Conservation (phyloP, 176 grass and related monocot genomes). For the Urochloa ruziziensis region DNA sequence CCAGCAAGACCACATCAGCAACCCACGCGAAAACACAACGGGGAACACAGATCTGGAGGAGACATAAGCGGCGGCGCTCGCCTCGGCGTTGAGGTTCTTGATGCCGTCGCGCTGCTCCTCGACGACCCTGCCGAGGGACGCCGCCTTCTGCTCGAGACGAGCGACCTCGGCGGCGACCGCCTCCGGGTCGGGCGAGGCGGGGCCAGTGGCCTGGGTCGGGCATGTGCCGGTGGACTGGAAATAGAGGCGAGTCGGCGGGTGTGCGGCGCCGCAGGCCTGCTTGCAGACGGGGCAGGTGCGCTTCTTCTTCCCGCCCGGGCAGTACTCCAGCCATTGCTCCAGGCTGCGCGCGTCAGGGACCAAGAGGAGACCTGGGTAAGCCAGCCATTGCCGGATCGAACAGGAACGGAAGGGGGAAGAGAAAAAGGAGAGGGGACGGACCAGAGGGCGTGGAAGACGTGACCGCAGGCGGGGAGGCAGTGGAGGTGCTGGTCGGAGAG, state of each 20-base stretch:
- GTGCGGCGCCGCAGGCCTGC: slow-evolving; percentile 54
- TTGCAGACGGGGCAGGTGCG: slow-evolving; percentile 91
- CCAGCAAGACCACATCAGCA: slow-evolving; percentile 18
- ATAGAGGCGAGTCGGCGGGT: slow-evolving; percentile 75
- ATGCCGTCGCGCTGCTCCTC: slow-evolving; percentile 58
- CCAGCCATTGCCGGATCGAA: not conserved
- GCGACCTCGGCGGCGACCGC: slow-evolving; percentile 55
- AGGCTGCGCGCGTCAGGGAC: slow-evolving; percentile 36
- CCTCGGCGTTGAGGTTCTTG: slow-evolving; percentile 58
- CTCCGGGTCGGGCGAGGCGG: slow-evolving; percentile 38
- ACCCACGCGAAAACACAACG: not conserved
- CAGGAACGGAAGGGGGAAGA: not conserved
- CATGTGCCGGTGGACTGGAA: slow-evolving; percentile 76
- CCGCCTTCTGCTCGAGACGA: slow-evolving; percentile 62
- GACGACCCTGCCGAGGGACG: slow-evolving; percentile 32
- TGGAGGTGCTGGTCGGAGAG: slow-evolving; percentile 70
- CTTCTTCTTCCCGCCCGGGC: slow-evolving; percentile 74
- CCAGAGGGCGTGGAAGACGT: slow-evolving; percentile 98
- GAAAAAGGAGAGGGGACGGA: not conserved
- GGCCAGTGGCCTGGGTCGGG: slow-evolving; percentile 13
- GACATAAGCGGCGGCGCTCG: not conserved
- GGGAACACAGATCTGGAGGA: not conserved
- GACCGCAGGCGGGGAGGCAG: slow-evolving; percentile 85
- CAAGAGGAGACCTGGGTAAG: not conserved
- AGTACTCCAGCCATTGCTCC: slow-evolving; percentile 98